Percentiles rank a stretch among this genome's conserved stretches.
Evolutionary conservation across 306 rosid genomes (phyloP).

Genomic region (Cicer judaicum): DNA sequence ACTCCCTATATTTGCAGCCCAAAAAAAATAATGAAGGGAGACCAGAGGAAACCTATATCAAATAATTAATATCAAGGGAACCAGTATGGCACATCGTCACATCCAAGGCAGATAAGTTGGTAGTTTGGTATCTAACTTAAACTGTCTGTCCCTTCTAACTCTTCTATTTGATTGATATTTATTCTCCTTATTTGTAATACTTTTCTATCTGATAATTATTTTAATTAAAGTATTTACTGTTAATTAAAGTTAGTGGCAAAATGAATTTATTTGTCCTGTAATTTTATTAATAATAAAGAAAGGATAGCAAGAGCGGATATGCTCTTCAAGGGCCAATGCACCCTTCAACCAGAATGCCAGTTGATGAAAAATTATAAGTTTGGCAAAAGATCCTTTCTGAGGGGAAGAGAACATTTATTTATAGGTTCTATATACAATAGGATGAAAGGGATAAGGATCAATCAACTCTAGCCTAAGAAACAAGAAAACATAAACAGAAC

Average conservation of each 20-base stretch:
- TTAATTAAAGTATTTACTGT: constrained; percentile 9
- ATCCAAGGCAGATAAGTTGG: constrained; percentile 32
- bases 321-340: too few species aligned
- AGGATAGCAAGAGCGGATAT: too few species aligned
- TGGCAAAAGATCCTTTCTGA: too few species aligned
- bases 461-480: too few species aligned
- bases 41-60: constrained; percentile 22
- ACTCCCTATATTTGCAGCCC: constrained; percentile 22
- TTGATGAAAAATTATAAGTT: too few species aligned
- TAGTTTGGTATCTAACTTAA: not conserved
- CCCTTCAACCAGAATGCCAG: too few species aligned
- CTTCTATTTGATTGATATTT: not conserved
- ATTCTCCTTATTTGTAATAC: constrained; percentile 25
- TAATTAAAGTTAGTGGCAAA: not conserved
- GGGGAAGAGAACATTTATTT: too few species aligned
- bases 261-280: too few species aligned
- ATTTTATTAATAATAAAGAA: too few species aligned
- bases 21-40: constrained; percentile 2
- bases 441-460: too few species aligned
- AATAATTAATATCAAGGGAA: constrained; percentile 14
- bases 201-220: not conserved
- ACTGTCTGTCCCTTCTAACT: constrained; percentile 8
- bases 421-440: too few species aligned
- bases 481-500: too few species aligned
- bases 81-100: constrained; percentile 34